Evolutionary conservation across 169 alveolate genomes (phyloP).

Genomic region (Perkinsus marinus): DNA sequence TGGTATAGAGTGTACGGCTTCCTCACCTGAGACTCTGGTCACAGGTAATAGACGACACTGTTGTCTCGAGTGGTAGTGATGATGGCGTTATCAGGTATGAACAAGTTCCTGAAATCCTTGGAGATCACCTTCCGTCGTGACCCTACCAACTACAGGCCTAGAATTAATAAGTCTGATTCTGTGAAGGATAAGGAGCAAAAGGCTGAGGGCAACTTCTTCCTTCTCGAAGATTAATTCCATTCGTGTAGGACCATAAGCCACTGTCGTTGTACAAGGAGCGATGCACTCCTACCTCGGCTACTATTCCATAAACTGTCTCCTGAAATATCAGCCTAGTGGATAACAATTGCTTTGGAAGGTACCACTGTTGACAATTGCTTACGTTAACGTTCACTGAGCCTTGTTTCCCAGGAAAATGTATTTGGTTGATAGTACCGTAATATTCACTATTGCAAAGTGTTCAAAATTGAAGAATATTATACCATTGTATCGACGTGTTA

Average conservation of each 20-base stretch:
- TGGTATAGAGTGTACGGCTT: constrained; percentile 74
- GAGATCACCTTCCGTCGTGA: constrained; percentile 96
- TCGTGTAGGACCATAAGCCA: background rate
- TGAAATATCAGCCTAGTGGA: background rate
- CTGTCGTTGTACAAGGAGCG: too few relatives aligned
- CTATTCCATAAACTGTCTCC: too few relatives aligned
- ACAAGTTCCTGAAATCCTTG: constrained; percentile 79
- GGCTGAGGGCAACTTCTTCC: constrained; percentile 84
- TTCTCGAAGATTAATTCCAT: constrained; percentile 61
- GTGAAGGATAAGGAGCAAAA: constrained; percentile 97
- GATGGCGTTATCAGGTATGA: constrained; percentile 70
- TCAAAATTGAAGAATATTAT: too few relatives aligned
- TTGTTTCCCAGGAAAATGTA: background rate
- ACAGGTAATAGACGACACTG: constrained; percentile 76
- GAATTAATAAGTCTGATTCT: constrained; percentile 92
- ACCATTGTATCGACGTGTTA: too few relatives aligned
- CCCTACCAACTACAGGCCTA: constrained; percentile 95
- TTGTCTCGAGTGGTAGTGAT: too few relatives aligned
- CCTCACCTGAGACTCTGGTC: constrained; percentile 68
- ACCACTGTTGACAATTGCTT: background rate
- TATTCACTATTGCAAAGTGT: too few relatives aligned
- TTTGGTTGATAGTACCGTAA: too few relatives aligned
- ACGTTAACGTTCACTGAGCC: background rate
- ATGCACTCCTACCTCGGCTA: too few relatives aligned
- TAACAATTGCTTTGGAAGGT: background rate